Evolutionary conservation across 176 grass and related monocot species (phyloP), one percentile per base, ranked within the genome.

Genomic region (Aegilops longissima): DNA sequence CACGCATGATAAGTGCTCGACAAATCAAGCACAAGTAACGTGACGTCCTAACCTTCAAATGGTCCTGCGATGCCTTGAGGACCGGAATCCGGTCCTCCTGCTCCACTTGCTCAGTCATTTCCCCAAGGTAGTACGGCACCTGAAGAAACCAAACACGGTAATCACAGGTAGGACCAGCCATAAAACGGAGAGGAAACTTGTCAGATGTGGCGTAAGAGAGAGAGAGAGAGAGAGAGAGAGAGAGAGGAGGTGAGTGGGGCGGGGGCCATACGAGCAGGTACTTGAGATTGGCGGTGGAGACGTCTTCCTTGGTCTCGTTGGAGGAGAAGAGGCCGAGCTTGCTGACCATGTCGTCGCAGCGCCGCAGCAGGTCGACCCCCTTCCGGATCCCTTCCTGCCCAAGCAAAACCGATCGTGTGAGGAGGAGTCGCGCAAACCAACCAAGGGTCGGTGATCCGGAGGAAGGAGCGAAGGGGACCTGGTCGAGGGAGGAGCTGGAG

Each of bases 211-310:
- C 13, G 31, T 64, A 5, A 11, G 11, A 59, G 70, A 14, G 9
- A 65, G 81, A 21, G 61, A 9, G 38, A 27, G 27, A 27, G 27
- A 27, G 27, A 27, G 27, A 27, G 70, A 14, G 9, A 65, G 81
- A 21, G 61, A 9, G 27, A 31, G 3, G 34, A 35, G 3, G 30
- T 58, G 18, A 8, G 30, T 2, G 16, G 1, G 2, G 0, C 63
- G 25, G 9, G 16, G 27, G 27, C 8, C 56, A 23, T 76, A 98
- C 93, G 62, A 94, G 88, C 1, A 94, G 88, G 88, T 91, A 99
- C 73, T 99, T 99, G 83, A 99, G 87, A 70, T 99, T 99, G 66
- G 94, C 73, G 9, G 97, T 96, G 97, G 87, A 96, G 89, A 99
- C 89, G 30, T 96, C 94, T 14, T 94, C 97, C 92, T 96, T 96